Percentiles rank a stretch among this genome's conserved stretches.
phyloP scores from a whole-genome alignment of 2,329 filamentous ascomycete genomes.

The Metarhizium humberi region DNA sequence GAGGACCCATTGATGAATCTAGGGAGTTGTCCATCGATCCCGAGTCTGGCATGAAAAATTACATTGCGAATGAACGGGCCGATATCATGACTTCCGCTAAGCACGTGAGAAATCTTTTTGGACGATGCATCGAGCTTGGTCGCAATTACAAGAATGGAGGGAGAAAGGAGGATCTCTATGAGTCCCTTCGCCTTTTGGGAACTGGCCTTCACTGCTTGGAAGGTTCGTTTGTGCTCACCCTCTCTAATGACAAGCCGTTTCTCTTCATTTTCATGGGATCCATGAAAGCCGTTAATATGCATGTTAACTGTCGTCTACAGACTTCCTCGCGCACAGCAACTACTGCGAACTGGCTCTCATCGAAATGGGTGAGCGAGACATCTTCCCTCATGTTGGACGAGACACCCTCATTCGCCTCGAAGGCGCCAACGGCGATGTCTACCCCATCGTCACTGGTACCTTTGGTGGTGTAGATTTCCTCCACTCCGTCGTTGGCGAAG shows the following conservation, averaged over 20 bases:
- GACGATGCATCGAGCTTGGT: conserved; percentile 67
- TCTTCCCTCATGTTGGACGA: conserved; percentile 83
- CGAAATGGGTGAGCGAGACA: conserved; percentile 68
- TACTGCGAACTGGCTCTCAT: conserved; percentile 83
- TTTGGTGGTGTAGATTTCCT: conserved; percentile 94
- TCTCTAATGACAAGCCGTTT: neutral
- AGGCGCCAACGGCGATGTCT: conserved; percentile 59
- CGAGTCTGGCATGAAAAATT: conserved; percentile 76
- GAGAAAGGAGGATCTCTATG: conserved; percentile 66
- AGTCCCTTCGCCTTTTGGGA: conserved; percentile 77
- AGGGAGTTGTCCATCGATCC: conserved; percentile 72
- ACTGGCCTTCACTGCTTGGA: conserved; percentile 86
- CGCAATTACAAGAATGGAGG: conserved; percentile 54
- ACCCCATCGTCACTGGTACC: conserved; percentile 79
- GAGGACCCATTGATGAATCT: conserved; percentile 70
- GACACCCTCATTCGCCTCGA: conserved; percentile 60
- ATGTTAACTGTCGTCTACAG: conserved; percentile 26
- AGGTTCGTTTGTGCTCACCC: conserved; percentile 30
- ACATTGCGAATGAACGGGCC: conserved; percentile 77
- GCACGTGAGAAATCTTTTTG: conserved; percentile 66
- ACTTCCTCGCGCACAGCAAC: conserved; percentile 90
- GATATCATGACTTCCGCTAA: conserved; percentile 75
- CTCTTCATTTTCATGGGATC: conserved; percentile 1
- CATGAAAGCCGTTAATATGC: neutral
- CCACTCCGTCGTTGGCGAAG: conserved; percentile 70